Conservation (phyloP, 805 yeast genomes). For the Ogataea paraovalis region DNA sequence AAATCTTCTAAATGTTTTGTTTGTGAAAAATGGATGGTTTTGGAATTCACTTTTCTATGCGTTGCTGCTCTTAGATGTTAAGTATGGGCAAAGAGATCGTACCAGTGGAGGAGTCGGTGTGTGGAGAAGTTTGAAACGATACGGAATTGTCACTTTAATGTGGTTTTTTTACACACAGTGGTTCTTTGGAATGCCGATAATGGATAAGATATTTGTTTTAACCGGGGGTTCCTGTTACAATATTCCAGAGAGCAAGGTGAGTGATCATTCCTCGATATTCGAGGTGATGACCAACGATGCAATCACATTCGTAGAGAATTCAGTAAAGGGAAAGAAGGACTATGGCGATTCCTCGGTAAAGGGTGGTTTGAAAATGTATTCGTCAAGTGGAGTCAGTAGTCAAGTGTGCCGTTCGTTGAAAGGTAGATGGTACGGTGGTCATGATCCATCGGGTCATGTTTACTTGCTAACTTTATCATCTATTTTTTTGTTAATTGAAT, state of each 20-base stretch:
- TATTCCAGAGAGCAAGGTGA: slow-evolving; percentile 19
- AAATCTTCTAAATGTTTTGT: slow-evolving; percentile 63
- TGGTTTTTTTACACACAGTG: slow-evolving; percentile 88
- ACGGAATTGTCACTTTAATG: slow-evolving; percentile 59
- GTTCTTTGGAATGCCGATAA: slow-evolving; percentile 78
- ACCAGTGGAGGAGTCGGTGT: slow-evolving; percentile 12
- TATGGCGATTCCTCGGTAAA: not conserved
- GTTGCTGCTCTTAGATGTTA: slow-evolving; percentile 13
- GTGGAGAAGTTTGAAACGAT: slow-evolving; percentile 33
- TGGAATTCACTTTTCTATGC: slow-evolving; percentile 64
- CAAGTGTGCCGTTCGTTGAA: slow-evolving; percentile 51
- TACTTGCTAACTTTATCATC: slow-evolving; percentile 70
- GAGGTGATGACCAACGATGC: not conserved
- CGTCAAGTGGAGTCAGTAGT: slow-evolving; percentile 29
- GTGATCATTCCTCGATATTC: not conserved
- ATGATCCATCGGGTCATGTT: slow-evolving; percentile 94
- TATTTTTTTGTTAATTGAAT: slow-evolving; percentile 63
- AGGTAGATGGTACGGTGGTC: slow-evolving; percentile 80
- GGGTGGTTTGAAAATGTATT: slow-evolving; percentile 3
- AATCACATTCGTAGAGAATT: not conserved
- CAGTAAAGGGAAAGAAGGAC: not conserved
- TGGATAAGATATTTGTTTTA: slow-evolving; percentile 75
- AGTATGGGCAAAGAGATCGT: not conserved
- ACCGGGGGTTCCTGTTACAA: slow-evolving; percentile 79
- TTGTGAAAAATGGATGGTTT: slow-evolving; percentile 90